These are phyloP conservation scores for Clonostachys rhizophaga DNA, from an alignment of 2,329 filamentous ascomycete genomes.

Conservation along the genomic window DNA sequence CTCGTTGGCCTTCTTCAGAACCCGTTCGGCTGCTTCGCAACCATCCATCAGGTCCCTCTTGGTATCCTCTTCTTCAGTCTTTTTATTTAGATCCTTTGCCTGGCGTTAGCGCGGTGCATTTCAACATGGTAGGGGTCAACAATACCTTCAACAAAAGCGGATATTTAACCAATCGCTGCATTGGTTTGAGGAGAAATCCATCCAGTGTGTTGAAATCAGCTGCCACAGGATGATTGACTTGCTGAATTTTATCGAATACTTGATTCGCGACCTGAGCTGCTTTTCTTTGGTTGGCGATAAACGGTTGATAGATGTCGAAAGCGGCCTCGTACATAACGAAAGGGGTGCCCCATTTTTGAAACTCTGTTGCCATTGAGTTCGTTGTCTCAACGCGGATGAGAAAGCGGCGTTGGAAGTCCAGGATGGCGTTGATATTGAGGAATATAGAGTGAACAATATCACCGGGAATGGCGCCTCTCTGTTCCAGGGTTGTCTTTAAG, in stretches of 20 bases:
- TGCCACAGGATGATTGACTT: conserved; percentile 74
- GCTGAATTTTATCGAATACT: conserved; percentile 81
- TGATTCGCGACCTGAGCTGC: conserved; percentile 80
- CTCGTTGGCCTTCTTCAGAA: conserved; percentile 81
- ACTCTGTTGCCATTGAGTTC: conserved; percentile 70
- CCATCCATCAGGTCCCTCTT: conserved; percentile 71
- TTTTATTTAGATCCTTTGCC: conserved; percentile 75
- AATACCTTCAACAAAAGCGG: conserved; percentile 78
- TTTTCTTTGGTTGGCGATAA: conserved; percentile 93
- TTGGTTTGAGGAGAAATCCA: conserved; percentile 91
- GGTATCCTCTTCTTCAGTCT: conserved; percentile 68
- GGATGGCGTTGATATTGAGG: conserved; percentile 87
- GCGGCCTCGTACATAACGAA: conserved; percentile 81
- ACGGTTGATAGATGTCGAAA: conserved; percentile 92
- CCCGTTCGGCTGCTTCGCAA: conserved; percentile 75
- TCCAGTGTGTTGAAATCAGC: conserved; percentile 84
- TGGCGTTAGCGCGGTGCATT: conserved; percentile 2
- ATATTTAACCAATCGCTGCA: conserved; percentile 93
- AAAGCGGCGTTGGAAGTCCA: conserved; percentile 94
- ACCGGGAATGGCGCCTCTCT: conserved; percentile 81
- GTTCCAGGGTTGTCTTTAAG: conserved; percentile 84
- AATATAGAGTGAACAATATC: conserved; percentile 94
- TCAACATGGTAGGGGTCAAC: conserved; percentile 7
- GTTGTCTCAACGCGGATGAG: conserved; percentile 94
- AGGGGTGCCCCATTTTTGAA: conserved; percentile 92